Conservation (phyloP, 2,329 filamentous ascomycete genomes). For the Aspergillus pseudoterreus region DNA sequence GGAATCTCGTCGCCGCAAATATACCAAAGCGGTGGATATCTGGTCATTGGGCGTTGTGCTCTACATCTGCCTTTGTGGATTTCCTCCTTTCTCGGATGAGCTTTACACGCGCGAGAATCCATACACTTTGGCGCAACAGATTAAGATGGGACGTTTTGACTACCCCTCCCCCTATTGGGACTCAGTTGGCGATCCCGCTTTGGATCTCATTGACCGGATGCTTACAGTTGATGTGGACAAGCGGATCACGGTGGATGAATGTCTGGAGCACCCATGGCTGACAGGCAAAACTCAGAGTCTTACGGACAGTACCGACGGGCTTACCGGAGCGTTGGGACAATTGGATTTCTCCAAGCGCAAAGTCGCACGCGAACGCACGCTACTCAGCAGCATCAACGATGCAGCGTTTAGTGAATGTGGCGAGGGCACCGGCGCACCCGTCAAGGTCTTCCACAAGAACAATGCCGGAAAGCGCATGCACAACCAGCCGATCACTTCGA, state of each 20-base stretch:
- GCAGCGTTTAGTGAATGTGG: slow-evolving; percentile 61
- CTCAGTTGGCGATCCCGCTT: slow-evolving; percentile 75
- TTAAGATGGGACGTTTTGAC: slow-evolving; percentile 82
- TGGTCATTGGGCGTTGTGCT: slow-evolving; percentile 98
- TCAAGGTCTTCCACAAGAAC: slow-evolving; percentile 77
- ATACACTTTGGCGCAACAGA: slow-evolving; percentile 83
- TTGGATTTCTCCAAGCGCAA: slow-evolving; percentile 84
- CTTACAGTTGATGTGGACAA: slow-evolving; percentile 80
- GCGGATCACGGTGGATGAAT: slow-evolving; percentile 85
- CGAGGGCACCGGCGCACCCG: slow-evolving; percentile 51
- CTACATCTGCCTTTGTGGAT: slow-evolving; percentile 95
- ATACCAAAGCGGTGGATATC: slow-evolving; percentile 91
- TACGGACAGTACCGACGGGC: slow-evolving; percentile 84
- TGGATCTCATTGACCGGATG: slow-evolving; percentile 95
- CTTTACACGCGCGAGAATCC: slow-evolving; percentile 77
- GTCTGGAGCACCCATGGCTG: slow-evolving; percentile 87
- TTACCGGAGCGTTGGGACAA: slow-evolving; percentile 78
- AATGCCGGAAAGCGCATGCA: slow-evolving; percentile 45
- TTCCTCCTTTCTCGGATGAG: slow-evolving; percentile 95
- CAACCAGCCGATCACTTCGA: slow-evolving; percentile 31
- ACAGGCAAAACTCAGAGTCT: slow-evolving; percentile 58
- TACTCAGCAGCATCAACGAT: slow-evolving; percentile 78
- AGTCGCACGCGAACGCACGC: slow-evolving; percentile 73
- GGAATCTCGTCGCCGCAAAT: slow-evolving; percentile 74
- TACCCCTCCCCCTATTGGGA: slow-evolving; percentile 98